Evolutionary conservation across 2,329 filamentous ascomycete species (phyloP).

Genomic region (Emmonsiellopsis sp.): DNA sequence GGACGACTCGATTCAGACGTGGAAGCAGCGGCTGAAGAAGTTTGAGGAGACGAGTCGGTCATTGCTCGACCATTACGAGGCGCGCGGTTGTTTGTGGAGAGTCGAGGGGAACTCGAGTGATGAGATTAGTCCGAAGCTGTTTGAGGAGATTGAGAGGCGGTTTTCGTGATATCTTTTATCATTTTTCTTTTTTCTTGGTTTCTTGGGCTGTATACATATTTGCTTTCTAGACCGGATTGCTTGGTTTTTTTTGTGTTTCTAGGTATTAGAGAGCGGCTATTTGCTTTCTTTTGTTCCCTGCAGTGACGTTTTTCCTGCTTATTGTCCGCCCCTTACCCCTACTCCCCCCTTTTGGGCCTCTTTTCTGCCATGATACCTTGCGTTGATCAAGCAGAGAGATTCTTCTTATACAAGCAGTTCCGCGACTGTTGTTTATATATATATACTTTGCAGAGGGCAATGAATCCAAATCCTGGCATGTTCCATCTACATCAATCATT

Average conservation of each 20-base stretch:
- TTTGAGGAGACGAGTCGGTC: constrained; percentile 83
- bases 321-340: too few species aligned
- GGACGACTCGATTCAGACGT: constrained; percentile 82
- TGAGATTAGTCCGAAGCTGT: constrained; percentile 88
- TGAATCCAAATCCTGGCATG: too few species aligned
- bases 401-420: too few species aligned
- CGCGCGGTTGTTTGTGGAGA: constrained; percentile 73
- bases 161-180: constrained; percentile 43
- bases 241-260: background rate
- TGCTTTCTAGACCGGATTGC: background rate
- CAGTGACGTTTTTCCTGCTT: too few species aligned
- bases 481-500: too few species aligned
- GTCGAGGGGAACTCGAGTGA: constrained; percentile 85
- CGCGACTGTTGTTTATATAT: too few species aligned
- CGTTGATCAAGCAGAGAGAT: too few species aligned
- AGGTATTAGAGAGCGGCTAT: too few species aligned
- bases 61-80: constrained; percentile 80
- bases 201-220: constrained; percentile 1
- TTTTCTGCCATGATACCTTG: too few species aligned
- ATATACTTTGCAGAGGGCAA: too few species aligned
- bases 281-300: too few species aligned
- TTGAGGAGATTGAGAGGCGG: constrained; percentile 68
- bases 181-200: background rate
- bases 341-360: too few species aligned
- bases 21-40: constrained; percentile 67